phyloP scores from a whole-genome alignment of 108 stramenopile genomes.

The Nitzschia sp. region DNA sequence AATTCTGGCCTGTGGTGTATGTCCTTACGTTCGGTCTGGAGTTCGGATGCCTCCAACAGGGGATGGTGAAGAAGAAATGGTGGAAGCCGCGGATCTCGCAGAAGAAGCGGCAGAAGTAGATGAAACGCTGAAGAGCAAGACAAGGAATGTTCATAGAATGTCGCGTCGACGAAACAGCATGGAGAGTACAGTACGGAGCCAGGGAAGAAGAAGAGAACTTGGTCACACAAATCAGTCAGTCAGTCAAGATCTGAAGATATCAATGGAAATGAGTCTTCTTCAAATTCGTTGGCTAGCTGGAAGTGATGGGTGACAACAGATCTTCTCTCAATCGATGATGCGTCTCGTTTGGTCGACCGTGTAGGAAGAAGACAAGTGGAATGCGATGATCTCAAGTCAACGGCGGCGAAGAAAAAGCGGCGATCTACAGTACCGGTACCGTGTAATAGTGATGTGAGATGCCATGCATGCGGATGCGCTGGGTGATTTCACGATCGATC shows the following conservation, averaged over 20 bases:
- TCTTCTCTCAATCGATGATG: not conserved
- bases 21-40: not conserved
- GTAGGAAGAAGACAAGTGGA: not conserved
- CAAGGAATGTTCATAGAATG: conserved; percentile 3
- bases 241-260: not conserved
- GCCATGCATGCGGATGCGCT: no score
- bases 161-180: conserved; percentile 1
- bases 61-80: conserved; percentile 10
- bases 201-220: not conserved
- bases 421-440: no score
- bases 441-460: no score
- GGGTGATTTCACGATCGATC: no score
- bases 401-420: no score
- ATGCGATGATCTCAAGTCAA: no score
- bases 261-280: not conserved
- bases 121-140: conserved; percentile 3
- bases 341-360: not conserved
- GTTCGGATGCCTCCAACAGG: not conserved
- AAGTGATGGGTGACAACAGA: not conserved
- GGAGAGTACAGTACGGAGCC: not conserved
- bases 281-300: not conserved
- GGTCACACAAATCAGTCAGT: not conserved
- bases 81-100: conserved; percentile 5
- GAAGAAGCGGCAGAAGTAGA: conserved; percentile 13
- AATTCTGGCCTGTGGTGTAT: no score